Evolutionary conservation across 2,329 filamentous ascomycete genomes (phyloP).

Genomic region (Xylariaceae sp.): DNA sequence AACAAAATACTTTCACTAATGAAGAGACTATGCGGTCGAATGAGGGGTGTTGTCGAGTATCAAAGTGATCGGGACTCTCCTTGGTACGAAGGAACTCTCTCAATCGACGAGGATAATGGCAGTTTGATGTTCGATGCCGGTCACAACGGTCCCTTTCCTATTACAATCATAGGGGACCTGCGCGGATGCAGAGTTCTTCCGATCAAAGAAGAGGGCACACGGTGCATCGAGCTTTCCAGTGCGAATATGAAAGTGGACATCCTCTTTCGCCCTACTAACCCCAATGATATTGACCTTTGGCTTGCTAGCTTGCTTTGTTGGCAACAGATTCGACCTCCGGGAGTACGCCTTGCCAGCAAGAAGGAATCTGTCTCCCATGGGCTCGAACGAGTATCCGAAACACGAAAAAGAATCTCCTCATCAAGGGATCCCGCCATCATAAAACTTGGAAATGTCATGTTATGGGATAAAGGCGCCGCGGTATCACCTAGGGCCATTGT

Average conservation of each 20-base stretch:
- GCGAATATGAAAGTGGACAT: constrained; percentile 54
- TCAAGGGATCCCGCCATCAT: constrained; percentile 69
- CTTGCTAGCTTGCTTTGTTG: constrained; percentile 75
- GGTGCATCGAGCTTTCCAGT: constrained; percentile 51
- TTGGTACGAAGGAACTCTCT: constrained; percentile 69
- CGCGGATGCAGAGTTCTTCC: constrained; percentile 66
- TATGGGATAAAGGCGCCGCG: constrained; percentile 76
- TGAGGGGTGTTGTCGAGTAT: constrained; percentile 74
- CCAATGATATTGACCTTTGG: constrained; percentile 71
- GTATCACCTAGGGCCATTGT: constrained; percentile 51
- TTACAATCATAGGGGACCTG: constrained; percentile 65
- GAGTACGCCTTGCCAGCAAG: constrained; percentile 48
- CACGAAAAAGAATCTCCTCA: constrained; percentile 40
- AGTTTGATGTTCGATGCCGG: constrained; percentile 70
- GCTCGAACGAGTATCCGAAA: constrained; percentile 38
- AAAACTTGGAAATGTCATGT: constrained; percentile 85
- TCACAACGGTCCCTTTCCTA: constrained; percentile 58
- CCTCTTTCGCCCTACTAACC: constrained; percentile 57
- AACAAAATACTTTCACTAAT: constrained; percentile 70
- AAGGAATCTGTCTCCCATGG: constrained; percentile 34
- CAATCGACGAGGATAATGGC: constrained; percentile 71
- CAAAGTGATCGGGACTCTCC: constrained; percentile 54
- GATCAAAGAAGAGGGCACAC: constrained; percentile 39
- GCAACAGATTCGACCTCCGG: constrained; percentile 65
- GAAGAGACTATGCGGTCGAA: constrained; percentile 70